These are phyloP conservation scores for Globisporangium acanthophoron DNA, from an alignment of 352 stramenopile genomes.

Conservation along the genomic window DNA sequence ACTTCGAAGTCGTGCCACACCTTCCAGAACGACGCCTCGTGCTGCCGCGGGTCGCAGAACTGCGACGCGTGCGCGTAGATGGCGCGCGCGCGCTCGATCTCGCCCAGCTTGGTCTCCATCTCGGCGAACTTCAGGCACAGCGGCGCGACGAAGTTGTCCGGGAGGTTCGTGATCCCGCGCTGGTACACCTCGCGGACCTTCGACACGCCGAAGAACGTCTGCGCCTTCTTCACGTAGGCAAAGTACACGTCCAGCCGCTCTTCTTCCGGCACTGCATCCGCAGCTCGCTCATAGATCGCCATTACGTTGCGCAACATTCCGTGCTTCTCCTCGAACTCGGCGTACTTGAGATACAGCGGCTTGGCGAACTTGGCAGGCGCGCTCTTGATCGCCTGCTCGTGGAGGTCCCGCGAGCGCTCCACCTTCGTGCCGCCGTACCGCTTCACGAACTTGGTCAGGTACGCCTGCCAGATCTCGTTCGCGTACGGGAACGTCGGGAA, in stretches of 20 bases:
- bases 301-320: conserved; percentile 95
- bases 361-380: conserved; percentile 88
- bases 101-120: conserved; percentile 95
- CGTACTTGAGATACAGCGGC: conserved; percentile 82
- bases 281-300: conserved; percentile 94
- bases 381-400: conserved; percentile 90
- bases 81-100: conserved; percentile 95
- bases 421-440: conserved; percentile 96
- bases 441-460: conserved; percentile 94
- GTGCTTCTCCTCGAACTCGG: conserved; percentile 95
- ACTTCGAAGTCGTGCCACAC: conserved; percentile 96
- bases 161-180: conserved; percentile 90
- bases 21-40: conserved; percentile 95
- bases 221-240: conserved; percentile 93
- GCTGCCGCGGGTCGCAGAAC: conserved; percentile 94
- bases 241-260: conserved; percentile 94
- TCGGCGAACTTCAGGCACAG: conserved; percentile 96
- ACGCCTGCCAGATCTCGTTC: conserved; percentile 94
- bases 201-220: conserved; percentile 94
- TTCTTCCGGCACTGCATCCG: conserved; percentile 72
- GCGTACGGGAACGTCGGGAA: conserved; percentile 94
- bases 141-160: conserved; percentile 87
- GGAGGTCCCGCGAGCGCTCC: conserved; percentile 95
- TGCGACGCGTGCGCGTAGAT: conserved; percentile 96
- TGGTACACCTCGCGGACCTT: conserved; percentile 97